Evolutionary conservation across 768 basidiomycete genomes (phyloP), one percentile per base, ranked within the genome.

Genomic region (Phanerochaete carnosa): DNA sequence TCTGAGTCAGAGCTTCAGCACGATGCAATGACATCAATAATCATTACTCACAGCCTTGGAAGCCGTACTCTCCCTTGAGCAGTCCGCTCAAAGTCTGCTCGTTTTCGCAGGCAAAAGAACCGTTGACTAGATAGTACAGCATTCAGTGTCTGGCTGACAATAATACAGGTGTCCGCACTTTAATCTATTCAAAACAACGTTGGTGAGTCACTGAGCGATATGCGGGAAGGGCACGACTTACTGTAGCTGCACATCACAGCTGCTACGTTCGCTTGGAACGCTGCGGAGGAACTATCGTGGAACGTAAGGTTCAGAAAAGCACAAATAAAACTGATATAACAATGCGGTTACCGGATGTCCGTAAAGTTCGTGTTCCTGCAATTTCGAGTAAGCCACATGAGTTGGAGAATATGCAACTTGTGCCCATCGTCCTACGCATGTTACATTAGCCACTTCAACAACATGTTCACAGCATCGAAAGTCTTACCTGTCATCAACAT

Each of bases 21-120:
- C 29, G 13, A 28, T 2, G 49, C 2, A n/a, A 33, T 26, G 25
- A 59, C 15, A 58, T 25, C 76, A 29, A 11, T n/a, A 5, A 19
- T 8, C 12, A n/a, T n/a, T 9, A 63, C 69, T 47, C 53, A 70
- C 69, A 74, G 39, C 76, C 76, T 64, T 77, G 74, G 69, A 79
- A 80, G n/a, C 73, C 76, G 28, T 78, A 68, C 60, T 80, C 76
- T 16, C 51, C 62, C 70, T 80, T 79, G 58, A 78, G 63, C 2
- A 79, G 45, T 5, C 66, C 83, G 68, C 89, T 91, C 68, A 90
- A 68, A 29, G 85, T 77, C 61, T 84, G 83, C 67, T 84, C 79
- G 65, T 90, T 89, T 67, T 90, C 84, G 69, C 89, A 92, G 0
- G 90, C 85, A 61, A 83, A 90, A 0, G 86, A 86, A 33, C 83